A percentile compares a stretch with the other conserved stretches of the same genome.
These are phyloP conservation scores for Cladophialophora psammophila DNA, from an alignment of 2,329 filamentous ascomycete genomes.

Conservation along the genomic window DNA sequence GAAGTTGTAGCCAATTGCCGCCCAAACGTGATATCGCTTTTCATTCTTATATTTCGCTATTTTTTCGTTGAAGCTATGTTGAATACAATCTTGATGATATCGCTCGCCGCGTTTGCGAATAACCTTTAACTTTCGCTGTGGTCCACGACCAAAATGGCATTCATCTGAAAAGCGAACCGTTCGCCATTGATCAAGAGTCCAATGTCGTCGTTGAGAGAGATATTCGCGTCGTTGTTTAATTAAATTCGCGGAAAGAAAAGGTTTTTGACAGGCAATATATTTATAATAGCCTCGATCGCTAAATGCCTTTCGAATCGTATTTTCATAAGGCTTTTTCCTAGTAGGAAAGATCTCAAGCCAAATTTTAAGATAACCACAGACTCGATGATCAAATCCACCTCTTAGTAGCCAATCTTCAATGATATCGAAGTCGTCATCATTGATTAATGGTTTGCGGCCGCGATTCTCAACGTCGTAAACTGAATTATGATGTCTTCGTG, in stretches of 20 bases:
- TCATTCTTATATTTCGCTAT: background rate
- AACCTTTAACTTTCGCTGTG: slow-evolving; percentile 2
- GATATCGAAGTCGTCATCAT: background rate
- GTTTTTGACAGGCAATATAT: slow-evolving; percentile 7
- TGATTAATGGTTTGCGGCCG: background rate
- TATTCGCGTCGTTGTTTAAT: background rate
- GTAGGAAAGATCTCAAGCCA: slow-evolving; percentile 1
- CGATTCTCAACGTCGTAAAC: background rate
- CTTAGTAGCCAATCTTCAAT: background rate
- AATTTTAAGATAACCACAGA: no score
- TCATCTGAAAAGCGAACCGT: background rate
- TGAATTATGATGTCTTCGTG: slow-evolving; percentile 4
- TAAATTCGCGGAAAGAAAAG: background rate
- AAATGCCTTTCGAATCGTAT: slow-evolving; percentile 2
- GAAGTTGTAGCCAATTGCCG: background rate
- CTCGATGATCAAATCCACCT: background rate
- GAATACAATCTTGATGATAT: slow-evolving; percentile 1
- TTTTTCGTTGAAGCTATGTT: background rate
- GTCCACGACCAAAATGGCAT: slow-evolving; percentile 2
- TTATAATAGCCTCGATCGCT: background rate
- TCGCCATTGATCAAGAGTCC: background rate
- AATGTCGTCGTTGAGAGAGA: background rate
- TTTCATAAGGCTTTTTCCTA: no score
- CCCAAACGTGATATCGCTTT: background rate
- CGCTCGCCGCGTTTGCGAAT: background rate